Percentiles rank a stretch among this genome's conserved stretches.
Evolutionary conservation across 768 basidiomycete genomes (phyloP).

Genomic region (Gautieria morchelliformis): DNA sequence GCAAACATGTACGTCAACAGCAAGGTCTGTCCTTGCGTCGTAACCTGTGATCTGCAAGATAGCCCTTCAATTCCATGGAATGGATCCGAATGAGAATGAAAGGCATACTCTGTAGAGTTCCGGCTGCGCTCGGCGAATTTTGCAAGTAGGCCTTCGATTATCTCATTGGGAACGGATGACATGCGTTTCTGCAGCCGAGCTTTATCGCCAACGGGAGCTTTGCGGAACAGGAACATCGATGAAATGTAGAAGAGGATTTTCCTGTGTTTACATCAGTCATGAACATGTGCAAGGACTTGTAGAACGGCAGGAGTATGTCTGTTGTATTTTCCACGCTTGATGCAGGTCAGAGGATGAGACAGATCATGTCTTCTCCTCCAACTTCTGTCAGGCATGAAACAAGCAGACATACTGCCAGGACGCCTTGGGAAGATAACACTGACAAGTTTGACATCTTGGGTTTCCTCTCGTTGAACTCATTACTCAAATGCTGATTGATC

Average conservation of each 20-base stretch:
- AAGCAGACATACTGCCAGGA: too few species aligned
- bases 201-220: conserved; percentile 33
- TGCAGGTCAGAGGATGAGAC: too few species aligned
- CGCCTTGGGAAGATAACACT: conserved; percentile 17
- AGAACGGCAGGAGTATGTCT: too few species aligned
- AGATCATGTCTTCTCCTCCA: too few species aligned
- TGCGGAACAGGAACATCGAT: conserved; percentile 65
- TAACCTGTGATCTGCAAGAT: conserved; percentile 35
- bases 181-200: conserved; percentile 49
- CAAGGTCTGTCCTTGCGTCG: conserved; percentile 59
- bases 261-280: conserved; percentile 28
- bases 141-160: conserved; percentile 66
- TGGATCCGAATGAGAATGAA: too few species aligned
- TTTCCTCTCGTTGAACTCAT: conserved; percentile 23
- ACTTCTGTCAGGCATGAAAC: too few species aligned
- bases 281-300: background rate
- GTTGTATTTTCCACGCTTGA: too few species aligned
- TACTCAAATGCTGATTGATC: conserved; percentile 56
- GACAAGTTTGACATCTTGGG: conserved; percentile 56
- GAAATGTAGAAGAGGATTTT: conserved; percentile 77
- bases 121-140: conserved; percentile 74
- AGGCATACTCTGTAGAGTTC: conserved; percentile 52
- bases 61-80: background rate
- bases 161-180: conserved; percentile 43
- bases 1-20: conserved; percentile 75